phyloP scores from a whole-genome alignment of 2,329 filamentous ascomycete species.

The Fusarium globosum region DNA sequence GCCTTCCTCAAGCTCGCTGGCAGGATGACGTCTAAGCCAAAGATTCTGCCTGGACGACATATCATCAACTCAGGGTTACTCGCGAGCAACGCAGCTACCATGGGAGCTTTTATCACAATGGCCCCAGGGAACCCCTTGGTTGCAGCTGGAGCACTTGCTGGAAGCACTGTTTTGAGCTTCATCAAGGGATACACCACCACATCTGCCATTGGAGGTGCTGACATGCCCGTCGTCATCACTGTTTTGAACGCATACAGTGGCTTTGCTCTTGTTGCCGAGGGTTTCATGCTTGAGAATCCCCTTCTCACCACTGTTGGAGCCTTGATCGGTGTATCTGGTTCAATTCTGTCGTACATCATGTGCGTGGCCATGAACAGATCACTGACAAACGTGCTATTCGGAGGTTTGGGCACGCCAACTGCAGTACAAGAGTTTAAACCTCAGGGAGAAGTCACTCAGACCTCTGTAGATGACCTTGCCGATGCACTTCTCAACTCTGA shows the following conservation, averaged over 20 bases:
- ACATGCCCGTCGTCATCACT: conserved; percentile 93
- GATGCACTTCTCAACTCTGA: conserved; percentile 81
- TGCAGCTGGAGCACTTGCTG: conserved; percentile 80
- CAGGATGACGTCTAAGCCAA: conserved; percentile 81
- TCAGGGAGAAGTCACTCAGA: conserved; percentile 82
- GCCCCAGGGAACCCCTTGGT: conserved; percentile 82
- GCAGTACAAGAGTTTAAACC: conserved; percentile 75
- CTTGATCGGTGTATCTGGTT: conserved; percentile 88
- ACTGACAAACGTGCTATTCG: conserved; percentile 89
- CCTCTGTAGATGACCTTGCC: conserved; percentile 82
- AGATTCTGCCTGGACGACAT: conserved; percentile 78
- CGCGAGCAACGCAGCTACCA: conserved; percentile 80
- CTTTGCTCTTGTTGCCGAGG: conserved; percentile 89
- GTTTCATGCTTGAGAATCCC: conserved; percentile 90
- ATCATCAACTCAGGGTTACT: conserved; percentile 79
- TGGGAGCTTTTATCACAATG: conserved; percentile 85
- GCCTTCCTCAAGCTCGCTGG: conserved; percentile 90
- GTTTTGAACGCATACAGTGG: conserved; percentile 92
- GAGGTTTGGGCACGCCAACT: conserved; percentile 75
- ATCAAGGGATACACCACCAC: conserved; percentile 90
- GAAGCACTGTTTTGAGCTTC: conserved; percentile 83
- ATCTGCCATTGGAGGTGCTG: conserved; percentile 88
- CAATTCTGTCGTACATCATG: conserved; percentile 87
- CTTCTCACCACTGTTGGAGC: conserved; percentile 87
- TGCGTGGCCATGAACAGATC: conserved; percentile 94